These are phyloP conservation scores for Kwoniella mangroviensis DNA, from an alignment of 768 basidiomycete genomes.

Conservation along the genomic window DNA sequence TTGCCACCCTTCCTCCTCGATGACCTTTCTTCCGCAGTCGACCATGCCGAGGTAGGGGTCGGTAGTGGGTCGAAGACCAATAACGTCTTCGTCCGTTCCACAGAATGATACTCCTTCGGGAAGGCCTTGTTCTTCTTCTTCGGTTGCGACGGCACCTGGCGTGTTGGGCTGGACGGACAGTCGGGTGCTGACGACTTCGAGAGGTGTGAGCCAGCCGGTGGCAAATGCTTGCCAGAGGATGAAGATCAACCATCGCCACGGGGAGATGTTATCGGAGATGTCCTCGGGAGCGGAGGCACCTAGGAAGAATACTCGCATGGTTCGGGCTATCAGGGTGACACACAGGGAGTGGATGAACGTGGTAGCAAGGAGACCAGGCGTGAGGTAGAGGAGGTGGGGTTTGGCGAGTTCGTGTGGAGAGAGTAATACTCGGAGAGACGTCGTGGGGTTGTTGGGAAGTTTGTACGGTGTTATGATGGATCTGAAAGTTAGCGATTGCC, in stretches of 20 bases:
- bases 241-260: conserved; percentile 51
- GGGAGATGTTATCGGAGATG: conserved; percentile 27
- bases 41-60: conserved; percentile 55
- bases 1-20: conserved; percentile 53
- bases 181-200: conserved; percentile 55
- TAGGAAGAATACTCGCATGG: conserved; percentile 42
- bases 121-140: conserved; percentile 30
- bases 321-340: conserved; percentile 53
- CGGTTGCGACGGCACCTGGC: conserved; percentile 27
- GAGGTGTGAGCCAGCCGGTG: conserved; percentile 51
- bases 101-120: conserved; percentile 54
- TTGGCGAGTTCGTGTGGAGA: conserved; percentile 50
- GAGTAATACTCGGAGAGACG: conserved; percentile 52
- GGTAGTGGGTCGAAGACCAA: conserved; percentile 55
- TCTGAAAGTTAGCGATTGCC: conserved; percentile 23
- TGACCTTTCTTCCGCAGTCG: conserved; percentile 54
- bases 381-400: conserved; percentile 54
- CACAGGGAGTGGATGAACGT: conserved; percentile 52
- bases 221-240: conserved; percentile 53
- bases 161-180: conserved; percentile 54
- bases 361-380: conserved; percentile 53
- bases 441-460: conserved; percentile 44
- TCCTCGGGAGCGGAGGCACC: conserved; percentile 38
- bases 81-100: conserved; percentile 56
- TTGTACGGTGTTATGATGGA: conserved; percentile 58